Evolutionary conservation across 2,329 filamentous ascomycete species (phyloP).

Genomic region (Aspergillus sp.): DNA sequence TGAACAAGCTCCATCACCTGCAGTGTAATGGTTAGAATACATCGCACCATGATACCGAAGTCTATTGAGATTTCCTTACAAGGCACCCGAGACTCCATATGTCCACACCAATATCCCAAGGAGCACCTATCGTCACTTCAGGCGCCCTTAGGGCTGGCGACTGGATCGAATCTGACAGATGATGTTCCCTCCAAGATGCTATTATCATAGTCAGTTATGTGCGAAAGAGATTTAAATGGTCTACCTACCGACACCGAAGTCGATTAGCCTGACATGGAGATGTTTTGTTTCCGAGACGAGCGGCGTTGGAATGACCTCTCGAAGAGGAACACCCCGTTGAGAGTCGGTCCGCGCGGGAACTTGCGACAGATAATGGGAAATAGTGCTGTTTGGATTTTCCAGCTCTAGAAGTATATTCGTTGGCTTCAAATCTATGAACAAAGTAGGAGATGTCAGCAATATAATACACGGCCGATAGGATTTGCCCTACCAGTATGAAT

Average conservation of each 20-base stretch:
- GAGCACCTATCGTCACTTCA: constrained; percentile 27
- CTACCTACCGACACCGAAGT: constrained; percentile 23
- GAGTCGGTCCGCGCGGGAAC: constrained; percentile 14
- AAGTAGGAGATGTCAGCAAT: constrained; percentile 3
- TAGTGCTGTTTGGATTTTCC: constrained; percentile 12
- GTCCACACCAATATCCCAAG: constrained; percentile 26
- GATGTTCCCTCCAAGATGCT: constrained; percentile 21
- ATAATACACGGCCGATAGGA: background rate
- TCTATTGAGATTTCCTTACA: no score
- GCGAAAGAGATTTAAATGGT: background rate
- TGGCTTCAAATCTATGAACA: constrained; percentile 23
- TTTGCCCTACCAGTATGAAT: constrained; percentile 27
- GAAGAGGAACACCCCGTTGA: constrained; percentile 16
- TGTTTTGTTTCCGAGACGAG: constrained; percentile 18
- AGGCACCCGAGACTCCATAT: constrained; percentile 28
- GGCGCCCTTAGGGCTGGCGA: constrained; percentile 21
- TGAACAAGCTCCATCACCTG: constrained; percentile 25
- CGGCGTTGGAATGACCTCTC: constrained; percentile 24
- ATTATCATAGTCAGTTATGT: background rate
- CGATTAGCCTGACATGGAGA: constrained; percentile 20
- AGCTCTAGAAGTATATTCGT: constrained; percentile 26
- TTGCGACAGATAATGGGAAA: constrained; percentile 21
- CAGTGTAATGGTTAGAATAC: background rate
- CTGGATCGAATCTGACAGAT: constrained; percentile 22
- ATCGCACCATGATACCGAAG: background rate